phyloP scores from a whole-genome alignment of 2,329 filamentous ascomycete species.

The Fusarium sororula region DNA sequence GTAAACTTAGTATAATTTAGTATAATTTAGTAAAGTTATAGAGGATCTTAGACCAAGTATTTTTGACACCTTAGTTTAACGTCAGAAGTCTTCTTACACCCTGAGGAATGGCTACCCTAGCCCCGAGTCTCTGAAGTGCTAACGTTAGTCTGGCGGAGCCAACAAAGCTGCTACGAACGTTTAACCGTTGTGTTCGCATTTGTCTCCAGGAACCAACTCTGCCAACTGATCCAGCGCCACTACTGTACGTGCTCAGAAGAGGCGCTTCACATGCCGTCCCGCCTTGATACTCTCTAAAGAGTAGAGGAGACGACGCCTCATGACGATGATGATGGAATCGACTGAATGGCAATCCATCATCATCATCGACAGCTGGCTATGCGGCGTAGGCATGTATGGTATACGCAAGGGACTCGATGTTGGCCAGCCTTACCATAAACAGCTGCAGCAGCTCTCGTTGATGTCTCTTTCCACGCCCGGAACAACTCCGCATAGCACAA shows the following conservation, averaged over 20 bases:
- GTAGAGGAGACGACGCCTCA: slow-evolving; percentile 7
- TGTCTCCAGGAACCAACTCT: slow-evolving; percentile 7
- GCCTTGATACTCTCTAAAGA: slow-evolving; percentile 9
- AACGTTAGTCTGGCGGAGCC: slow-evolving; percentile 20
- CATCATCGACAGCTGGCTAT: slow-evolving; percentile 24
- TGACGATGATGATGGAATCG: slow-evolving; percentile 19
- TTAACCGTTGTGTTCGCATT: slow-evolving; percentile 36
- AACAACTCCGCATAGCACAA: slow-evolving; percentile 33
- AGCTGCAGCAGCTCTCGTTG: slow-evolving; percentile 7
- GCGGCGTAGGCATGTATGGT: slow-evolving; percentile 4
- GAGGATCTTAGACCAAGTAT: no score
- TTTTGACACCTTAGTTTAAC: no score
- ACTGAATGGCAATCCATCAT: slow-evolving; percentile 34
- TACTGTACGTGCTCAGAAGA: background rate
- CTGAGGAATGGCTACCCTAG: background rate
- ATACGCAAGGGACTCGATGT: slow-evolving; percentile 37
- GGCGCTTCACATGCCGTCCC: slow-evolving; percentile 10
- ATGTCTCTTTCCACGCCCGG: slow-evolving; percentile 12
- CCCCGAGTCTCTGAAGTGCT: slow-evolving; percentile 1
- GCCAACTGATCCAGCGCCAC: slow-evolving; percentile 12
- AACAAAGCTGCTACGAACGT: slow-evolving; percentile 21
- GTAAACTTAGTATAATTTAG: no score
- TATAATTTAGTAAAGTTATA: no score
- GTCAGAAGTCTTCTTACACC: no score
- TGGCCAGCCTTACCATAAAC: slow-evolving; percentile 11